Conservation (phyloP, 805 yeast genomes). For the Wickerhamiella kazuoi region DNA sequence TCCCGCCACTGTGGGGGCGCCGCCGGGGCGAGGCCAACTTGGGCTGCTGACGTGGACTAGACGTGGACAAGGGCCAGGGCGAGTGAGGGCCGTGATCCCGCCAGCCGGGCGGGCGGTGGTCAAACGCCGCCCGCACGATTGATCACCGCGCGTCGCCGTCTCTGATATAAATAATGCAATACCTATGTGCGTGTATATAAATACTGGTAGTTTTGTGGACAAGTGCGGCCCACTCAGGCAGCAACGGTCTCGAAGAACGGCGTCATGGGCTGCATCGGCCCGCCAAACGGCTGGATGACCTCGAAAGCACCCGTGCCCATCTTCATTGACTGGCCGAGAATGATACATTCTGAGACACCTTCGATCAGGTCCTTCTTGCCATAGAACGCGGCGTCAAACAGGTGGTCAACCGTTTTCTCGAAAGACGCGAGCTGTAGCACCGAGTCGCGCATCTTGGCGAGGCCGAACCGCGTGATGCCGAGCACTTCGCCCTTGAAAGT, state of each 20-base stretch:
- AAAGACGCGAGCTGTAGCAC: conserved; percentile 93
- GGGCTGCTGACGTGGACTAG: too few species aligned
- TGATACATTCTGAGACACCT: conserved; percentile 96
- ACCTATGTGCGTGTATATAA: neutral
- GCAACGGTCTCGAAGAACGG: conserved; percentile 12
- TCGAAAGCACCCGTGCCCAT: conserved; percentile 96
- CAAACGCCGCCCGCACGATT: too few species aligned
- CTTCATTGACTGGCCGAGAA: conserved; percentile 92
- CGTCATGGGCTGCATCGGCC: conserved; percentile 7
- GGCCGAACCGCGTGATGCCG: conserved; percentile 95
- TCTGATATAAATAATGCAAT: too few species aligned
- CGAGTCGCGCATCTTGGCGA: conserved; percentile 96
- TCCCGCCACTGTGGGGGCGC: too few species aligned
- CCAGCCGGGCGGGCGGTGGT: too few species aligned
- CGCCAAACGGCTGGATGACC: conserved; percentile 26
- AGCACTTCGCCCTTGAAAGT: conserved; percentile 95
- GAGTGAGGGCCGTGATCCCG: too few species aligned
- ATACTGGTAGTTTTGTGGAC: too few species aligned
- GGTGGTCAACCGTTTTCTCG: conserved; percentile 95
- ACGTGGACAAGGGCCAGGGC: too few species aligned
- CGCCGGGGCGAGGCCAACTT: too few species aligned
- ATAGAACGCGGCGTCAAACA: conserved; percentile 94
- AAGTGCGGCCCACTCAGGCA: too few species aligned
- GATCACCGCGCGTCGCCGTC: too few species aligned
- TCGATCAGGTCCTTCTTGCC: conserved; percentile 92